Evolutionary conservation across 108 stramenopile genomes (phyloP), one percentile per base, ranked within the genome.

Genomic region (Nitzschia sp.): DNA sequence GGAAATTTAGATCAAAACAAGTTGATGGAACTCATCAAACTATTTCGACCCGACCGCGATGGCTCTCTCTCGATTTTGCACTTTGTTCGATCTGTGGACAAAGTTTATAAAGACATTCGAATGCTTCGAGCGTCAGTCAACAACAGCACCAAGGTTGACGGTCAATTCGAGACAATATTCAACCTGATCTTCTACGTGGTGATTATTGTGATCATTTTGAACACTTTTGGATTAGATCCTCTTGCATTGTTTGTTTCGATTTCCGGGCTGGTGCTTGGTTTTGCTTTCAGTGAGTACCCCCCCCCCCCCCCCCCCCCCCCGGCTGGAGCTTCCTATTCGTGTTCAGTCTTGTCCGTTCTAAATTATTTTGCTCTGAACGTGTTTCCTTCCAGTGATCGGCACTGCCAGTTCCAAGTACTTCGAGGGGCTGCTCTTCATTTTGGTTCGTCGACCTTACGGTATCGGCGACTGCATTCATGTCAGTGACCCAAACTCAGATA

Each of bases 341-440:
- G n/a, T n/a, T n/a, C n/a, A n/a, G n/a, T n/a, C n/a, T n/a, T n/a
- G n/a, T n/a, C n/a, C n/a, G n/a, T n/a, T n/a, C n/a, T n/a, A n/a
- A n/a, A n/a, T n/a, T n/a, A n/a, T n/a, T n/a, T n/a, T n/a, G n/a
- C n/a, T n/a, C n/a, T n/a, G n/a, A n/a, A n/a, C n/a, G n/a, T n/a
- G n/a, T n/a, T n/a, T n/a, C n/a, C n/a, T 74, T 27, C 84, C 85
- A 63, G 75, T 85, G 75, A 84, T 90, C 53, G 82, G 85, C 3
- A 54, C 74, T 3, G 89, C n/a, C n/a, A n/a, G n/a, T n/a, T n/a
- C n/a, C n/a, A n/a, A n/a, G n/a, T n/a, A n/a, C n/a, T n/a, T n/a
- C 85, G 4, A 62, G 71, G 76, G 78, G 6, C 33, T 68, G 1
- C 11, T 68, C 5, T 56, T 68, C 38, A 68, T 68, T 44, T 13